Base-by-base conservation (phyloP, 768 basidiomycete genomes). In the Termitomyces sp. region DNA sequence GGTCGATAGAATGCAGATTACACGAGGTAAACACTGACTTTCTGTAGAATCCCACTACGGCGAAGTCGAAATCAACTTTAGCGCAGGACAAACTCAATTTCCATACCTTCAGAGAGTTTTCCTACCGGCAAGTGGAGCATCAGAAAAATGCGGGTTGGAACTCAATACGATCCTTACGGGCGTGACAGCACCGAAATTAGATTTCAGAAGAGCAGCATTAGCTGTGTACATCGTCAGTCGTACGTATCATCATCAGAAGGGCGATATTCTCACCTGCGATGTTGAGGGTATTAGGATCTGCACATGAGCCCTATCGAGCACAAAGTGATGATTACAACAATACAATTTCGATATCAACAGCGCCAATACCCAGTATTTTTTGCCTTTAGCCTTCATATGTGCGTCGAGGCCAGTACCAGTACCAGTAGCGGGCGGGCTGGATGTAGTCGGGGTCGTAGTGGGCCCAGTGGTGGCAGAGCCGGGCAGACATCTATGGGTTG, bases 41-140 rank as follows among this genome's bases (percentile, higher is more conserved):
- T 76, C 75, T 40, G 72, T 74, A 30, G 75, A 70, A 62, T 74
- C 72, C 74, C 73, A 73, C 70, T 73, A 40, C 28, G 28, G 20
- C n/a, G 3, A 20, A 44, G n/a, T 30, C 40, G 20, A 38, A 41
- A 28, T 56, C 24, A 45, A 9, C 13, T 14, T 8, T 32, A 24
- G 13, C 28, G 13, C 20, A 18, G n/a, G 33, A 16, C 1, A 6
- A 30, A 61, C 16, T n/a, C 48, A 56, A 24, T 35, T 35, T 45
- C 56, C 14, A n/a, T 61, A 68, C 72, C 67, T 74, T 76, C 75
- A 76, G 72, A 20, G 71, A 73, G 60, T 74, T 75, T 63, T 73
- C 75, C 65, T 66, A 52, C 50, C 32, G 8, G n/a, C 18, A 52
- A 32, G 44, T 8, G 26, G 26, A 40, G 20, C 14, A 13, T 54